Evolutionary conservation across 2,329 filamentous ascomycete genomes (phyloP).

Genomic region (Periconia sp.): DNA sequence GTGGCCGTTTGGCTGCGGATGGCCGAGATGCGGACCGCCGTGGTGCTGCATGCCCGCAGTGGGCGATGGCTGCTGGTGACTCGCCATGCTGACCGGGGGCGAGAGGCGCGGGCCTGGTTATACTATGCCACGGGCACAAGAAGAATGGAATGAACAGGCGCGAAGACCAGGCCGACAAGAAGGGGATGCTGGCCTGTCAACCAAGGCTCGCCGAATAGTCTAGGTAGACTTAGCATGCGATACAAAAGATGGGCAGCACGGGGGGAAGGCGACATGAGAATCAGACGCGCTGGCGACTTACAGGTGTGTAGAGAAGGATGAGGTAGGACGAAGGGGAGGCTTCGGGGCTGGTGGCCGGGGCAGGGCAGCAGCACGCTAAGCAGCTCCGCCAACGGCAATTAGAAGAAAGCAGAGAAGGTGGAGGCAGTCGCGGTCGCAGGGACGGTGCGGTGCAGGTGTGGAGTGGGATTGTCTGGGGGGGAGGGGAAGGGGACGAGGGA

Average conservation of each 20-base stretch:
- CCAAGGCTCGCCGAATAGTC: too few species aligned
- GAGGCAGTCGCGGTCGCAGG: background rate
- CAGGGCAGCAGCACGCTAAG: slow-evolving; percentile 30
- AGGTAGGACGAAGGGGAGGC: too few species aligned
- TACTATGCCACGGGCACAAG: too few species aligned
- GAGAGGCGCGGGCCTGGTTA: background rate
- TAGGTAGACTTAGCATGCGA: too few species aligned
- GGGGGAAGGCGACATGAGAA: too few species aligned
- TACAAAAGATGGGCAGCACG: too few species aligned
- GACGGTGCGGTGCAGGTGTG: background rate
- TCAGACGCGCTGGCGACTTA: slow-evolving; percentile 8
- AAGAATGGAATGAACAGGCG: background rate
- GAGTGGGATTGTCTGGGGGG: too few species aligned
- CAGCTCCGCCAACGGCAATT: slow-evolving; percentile 20
- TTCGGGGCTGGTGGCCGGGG: slow-evolving; percentile 13
- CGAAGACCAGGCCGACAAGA: background rate
- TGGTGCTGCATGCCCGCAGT: slow-evolving; percentile 72
- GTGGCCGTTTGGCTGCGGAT: slow-evolving; percentile 61
- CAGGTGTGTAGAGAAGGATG: slow-evolving; percentile 3
- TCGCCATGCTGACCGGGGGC: slow-evolving; percentile 60
- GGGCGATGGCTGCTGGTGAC: slow-evolving; percentile 79
- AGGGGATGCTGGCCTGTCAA: background rate
- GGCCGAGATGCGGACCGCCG: slow-evolving; percentile 69
- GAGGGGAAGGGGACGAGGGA: slow-evolving; percentile 18
- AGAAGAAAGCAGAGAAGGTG: slow-evolving; percentile 3